These are phyloP conservation scores for Flaveria trinervia DNA, from an alignment of 129 eudicot species.

Conservation along the genomic window DNA sequence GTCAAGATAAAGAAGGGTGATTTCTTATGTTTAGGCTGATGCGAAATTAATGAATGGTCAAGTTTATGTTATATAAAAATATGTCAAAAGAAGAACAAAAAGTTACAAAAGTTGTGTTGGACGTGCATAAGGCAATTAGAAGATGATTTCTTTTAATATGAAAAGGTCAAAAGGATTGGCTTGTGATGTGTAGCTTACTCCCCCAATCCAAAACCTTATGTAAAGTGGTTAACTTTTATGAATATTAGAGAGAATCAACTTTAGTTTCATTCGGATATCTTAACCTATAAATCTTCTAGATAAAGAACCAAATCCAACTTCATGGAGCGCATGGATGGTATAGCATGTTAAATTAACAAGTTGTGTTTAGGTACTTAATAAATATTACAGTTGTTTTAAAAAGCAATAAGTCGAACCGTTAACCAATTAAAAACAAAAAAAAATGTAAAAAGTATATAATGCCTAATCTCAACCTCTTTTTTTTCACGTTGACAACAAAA, in stretches of 20 bases:
- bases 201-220: slow-evolving; percentile 7
- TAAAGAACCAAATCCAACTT: background rate
- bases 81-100: background rate
- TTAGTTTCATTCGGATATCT: background rate
- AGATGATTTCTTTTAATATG: slow-evolving; percentile 11
- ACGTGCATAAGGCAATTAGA: slow-evolving; percentile 31
- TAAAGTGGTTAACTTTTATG: slow-evolving; percentile 24
- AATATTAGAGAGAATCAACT: background rate
- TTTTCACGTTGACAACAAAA: no score
- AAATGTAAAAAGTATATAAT: no score
- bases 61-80: background rate
- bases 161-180: slow-evolving; percentile 29
- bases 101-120: slow-evolving; percentile 17
- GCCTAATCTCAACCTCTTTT: no score
- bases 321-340: background rate
- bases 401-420: no score
- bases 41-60: slow-evolving; percentile 14
- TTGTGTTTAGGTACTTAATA: no score
- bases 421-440: no score
- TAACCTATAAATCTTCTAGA: background rate
- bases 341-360: no score
- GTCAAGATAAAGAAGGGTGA: background rate
- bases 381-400: no score
- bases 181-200: slow-evolving; percentile 33
- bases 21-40: background rate